Base-by-base conservation (phyloP, 257 asterid genomes). In the Solanum sitiens region DNA sequence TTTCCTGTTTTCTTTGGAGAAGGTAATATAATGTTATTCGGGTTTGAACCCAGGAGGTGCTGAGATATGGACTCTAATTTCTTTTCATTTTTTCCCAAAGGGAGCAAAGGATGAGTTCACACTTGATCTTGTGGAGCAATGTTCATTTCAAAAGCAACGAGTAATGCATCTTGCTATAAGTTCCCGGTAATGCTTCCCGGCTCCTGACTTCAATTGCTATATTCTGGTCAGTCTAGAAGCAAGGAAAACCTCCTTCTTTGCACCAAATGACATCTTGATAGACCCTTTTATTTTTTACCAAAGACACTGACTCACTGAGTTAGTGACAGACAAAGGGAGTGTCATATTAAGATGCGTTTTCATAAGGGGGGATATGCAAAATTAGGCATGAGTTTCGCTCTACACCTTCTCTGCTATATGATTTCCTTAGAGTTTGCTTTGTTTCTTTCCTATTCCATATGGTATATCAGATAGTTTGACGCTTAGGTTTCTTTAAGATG, bases 51-150 rank as follows among this genome's bases (percentile, higher is more conserved):
- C 63, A 15, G 44, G 68, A 80, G 44, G 15, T 47, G 68, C 44
- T 86, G 75, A 18, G 33, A 5, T 84, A 72, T 23, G 67, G 65
- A 33, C 2, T 53, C 40, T 50, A 45, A 27, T 73, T 76, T 21
- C 86, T 68, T 50, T 27, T 76, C 15, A 7, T 2, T 84, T 8
- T 90, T 86, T 86, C 87, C 61, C 84, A 32, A 88, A 97, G 99
- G 98, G 94, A 88, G 99, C 98, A 70, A 96, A 93, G 92, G 99
- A 97, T 74, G 99, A 97, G 94, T 97, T 96, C 90, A 97, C 98
- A 5, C 95, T 97, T 21, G 99, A 97, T 92, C 98, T 95, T 79
- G 98, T 95, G 92, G 98, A 95, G 88, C 98, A 95, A 86, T 95
- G 98, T 72, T 94, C 98, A 40, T 95, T 95, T 89, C 97, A 95